Evolutionary conservation across 768 basidiomycete genomes (phyloP), one percentile per base, ranked within the genome.

Genomic region (Trametes cubensis): DNA sequence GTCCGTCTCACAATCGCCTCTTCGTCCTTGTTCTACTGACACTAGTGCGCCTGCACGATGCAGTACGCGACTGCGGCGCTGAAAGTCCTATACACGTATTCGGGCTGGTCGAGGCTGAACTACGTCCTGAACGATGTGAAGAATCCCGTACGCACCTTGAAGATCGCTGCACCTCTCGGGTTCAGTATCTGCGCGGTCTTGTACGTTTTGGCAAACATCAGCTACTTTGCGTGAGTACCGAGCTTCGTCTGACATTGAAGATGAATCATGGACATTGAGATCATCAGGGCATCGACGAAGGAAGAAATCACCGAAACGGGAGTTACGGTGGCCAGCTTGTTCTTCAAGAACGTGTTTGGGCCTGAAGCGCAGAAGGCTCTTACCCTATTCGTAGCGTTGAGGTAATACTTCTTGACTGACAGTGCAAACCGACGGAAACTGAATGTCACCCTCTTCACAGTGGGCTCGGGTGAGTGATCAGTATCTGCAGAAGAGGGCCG

Each of bases 111-210:
- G 1, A 81, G 80, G 46, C 79, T 82, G 21, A 85, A 85, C 66
- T 83, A 83, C 54, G 84, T 86, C 3, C 70, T 86, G 54, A 85
- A 85, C 71, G 82, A 86, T 7, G 83, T 86, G 55, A 81, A 79
- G 62, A 73, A 85, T 63, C 85, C 85, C 0, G 76, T 85, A 2
- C 78, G 82, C 39, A 87, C 85, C 6, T 78, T 87, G 50, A 84
- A 83, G 70, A 83, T 86, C 30, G 84, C 85, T 0, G 85, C 81
- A 0, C 85, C 84, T 0, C 79, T 86, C 17, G 85, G 83, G 0
- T 71, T 86, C 14, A 76, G 80, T 6, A 81, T 85, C 20, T 84
- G 83, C 40, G 77, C 82, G 0, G 67, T 75, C 1, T 69, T 86
- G 2, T 86, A 87, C 57, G 62, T 86, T 11, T 71, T 86, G 2